phyloP scores from a whole-genome alignment of 2,329 filamentous ascomycete genomes.

The Cytospora mali region DNA sequence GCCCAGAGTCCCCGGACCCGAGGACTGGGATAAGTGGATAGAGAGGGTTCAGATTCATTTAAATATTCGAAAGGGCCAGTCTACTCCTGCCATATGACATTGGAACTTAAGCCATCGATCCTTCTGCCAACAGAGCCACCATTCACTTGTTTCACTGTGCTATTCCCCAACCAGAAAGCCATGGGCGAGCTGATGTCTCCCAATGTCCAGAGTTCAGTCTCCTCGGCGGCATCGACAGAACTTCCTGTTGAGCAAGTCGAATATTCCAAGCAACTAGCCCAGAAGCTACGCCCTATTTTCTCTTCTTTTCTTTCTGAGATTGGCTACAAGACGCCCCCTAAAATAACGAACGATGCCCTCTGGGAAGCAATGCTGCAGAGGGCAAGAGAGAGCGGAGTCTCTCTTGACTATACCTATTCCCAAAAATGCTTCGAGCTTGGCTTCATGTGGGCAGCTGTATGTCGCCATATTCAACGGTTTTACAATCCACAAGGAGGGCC shows the following conservation, averaged over 20 bases:
- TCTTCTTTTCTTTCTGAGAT: neutral
- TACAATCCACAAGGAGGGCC: too few species aligned
- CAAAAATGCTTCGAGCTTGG: constrained; percentile 5
- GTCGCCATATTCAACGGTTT: neutral
- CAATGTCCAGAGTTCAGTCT: neutral
- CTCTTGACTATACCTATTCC: neutral
- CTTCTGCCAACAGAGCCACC: neutral
- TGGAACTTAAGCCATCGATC: neutral
- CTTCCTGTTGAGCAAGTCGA: neutral
- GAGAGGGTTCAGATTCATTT: neutral
- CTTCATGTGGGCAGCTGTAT: constrained; percentile 10
- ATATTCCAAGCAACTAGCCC: neutral
- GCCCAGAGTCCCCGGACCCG: too few species aligned
- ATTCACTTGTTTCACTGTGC: neutral
- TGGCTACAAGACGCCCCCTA: neutral
- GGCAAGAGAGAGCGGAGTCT: neutral
- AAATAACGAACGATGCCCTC: neutral
- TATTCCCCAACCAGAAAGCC: neutral
- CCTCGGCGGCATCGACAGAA: too few species aligned
- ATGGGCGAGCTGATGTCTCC: neutral
- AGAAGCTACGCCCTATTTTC: neutral
- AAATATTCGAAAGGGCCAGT: neutral
- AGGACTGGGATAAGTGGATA: neutral
- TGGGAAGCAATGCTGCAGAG: constrained; percentile 10
- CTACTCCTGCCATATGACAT: neutral